phyloP scores from a whole-genome alignment of 257 asterid species.

The Anisodus tanguticus region DNA sequence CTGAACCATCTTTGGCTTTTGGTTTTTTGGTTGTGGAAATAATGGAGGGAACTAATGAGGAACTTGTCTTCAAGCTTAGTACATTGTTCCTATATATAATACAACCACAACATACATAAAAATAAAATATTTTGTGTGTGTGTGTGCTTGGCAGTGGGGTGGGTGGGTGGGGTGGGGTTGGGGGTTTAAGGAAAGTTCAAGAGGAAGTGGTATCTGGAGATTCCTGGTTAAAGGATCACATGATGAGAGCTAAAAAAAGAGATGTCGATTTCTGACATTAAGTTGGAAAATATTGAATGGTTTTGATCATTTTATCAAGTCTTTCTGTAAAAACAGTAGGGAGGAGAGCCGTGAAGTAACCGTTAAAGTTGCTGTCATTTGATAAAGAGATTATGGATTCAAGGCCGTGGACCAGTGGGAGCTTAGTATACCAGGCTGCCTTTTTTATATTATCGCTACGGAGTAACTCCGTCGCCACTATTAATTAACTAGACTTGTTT shows the following conservation, averaged over 20 bases:
- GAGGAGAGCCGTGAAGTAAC: too few relatives aligned
- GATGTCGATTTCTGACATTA: background rate
- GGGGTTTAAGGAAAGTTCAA: background rate
- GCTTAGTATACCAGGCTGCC: too few relatives aligned
- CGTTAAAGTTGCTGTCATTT: too few relatives aligned
- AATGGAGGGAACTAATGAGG: constrained; percentile 15
- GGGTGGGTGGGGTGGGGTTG: background rate
- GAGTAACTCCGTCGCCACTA: constrained; percentile 6
- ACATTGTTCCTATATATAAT: constrained; percentile 17
- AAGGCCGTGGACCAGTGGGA: too few relatives aligned
- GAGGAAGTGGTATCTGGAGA: constrained; percentile 20
- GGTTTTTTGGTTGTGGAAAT: constrained; percentile 3
- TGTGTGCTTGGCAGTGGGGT: too few relatives aligned
- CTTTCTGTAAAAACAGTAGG: background rate
- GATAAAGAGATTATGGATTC: too few relatives aligned
- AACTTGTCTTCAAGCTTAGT: constrained; percentile 22
- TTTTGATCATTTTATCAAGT: background rate
- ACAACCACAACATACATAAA: background rate
- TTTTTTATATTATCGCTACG: background rate
- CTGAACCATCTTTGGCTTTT: constrained; percentile 22
- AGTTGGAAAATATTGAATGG: background rate
- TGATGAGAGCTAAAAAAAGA: background rate
- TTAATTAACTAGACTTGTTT: background rate
- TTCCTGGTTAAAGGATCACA: constrained; percentile 22
- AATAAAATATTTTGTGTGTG: background rate